These are phyloP conservation scores for Sporisorium sorghi DNA, from an alignment of 1,284 basidiomycete genomes.

Conservation along the genomic window DNA sequence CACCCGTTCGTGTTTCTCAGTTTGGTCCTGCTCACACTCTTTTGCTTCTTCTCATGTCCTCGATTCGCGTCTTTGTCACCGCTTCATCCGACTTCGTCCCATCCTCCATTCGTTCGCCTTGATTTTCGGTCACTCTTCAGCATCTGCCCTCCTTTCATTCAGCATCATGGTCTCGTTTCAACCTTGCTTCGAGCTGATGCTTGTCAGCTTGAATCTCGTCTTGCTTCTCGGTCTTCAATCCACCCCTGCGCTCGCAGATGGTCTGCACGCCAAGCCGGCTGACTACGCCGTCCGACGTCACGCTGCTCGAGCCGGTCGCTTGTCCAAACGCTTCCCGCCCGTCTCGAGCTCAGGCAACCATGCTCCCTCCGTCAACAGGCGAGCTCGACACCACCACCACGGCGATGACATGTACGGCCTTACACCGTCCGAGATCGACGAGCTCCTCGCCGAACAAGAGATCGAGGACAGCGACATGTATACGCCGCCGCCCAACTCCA, in stretches of 20 bases:
- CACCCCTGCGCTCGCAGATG: conserved; percentile 17
- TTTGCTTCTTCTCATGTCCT: conserved; percentile 6
- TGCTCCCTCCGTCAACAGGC: conserved; percentile 10
- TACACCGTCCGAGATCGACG: conserved; percentile 24
- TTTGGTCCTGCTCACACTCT: conserved; percentile 21
- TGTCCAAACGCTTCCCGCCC: conserved; percentile 33
- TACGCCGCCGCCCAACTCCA: conserved; percentile 11
- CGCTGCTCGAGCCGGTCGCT: conserved; percentile 31
- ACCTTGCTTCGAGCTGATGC: conserved; percentile 34
- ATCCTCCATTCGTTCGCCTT: not conserved
- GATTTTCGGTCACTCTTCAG: not conserved
- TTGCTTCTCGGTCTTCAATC: conserved; percentile 18
- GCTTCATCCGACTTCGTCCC: not conserved
- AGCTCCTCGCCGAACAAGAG: conserved; percentile 18
- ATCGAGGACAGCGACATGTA: conserved; percentile 13
- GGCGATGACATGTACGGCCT: conserved; percentile 16
- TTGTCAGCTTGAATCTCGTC: conserved; percentile 39
- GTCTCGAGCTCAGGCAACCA: not conserved
- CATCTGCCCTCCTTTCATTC: not conserved
- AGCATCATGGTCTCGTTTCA: conserved; percentile 37
- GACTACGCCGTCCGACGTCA: conserved; percentile 34
- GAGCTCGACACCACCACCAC: conserved; percentile 10
- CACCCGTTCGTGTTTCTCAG: not conserved
- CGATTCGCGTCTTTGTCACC: not conserved
- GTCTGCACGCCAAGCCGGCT: not conserved